Percentiles rank a stretch among this genome's conserved stretches.
Evolutionary conservation across 1,284 basidiomycete genomes (phyloP).

Genomic region (Ustilago esculenta): DNA sequence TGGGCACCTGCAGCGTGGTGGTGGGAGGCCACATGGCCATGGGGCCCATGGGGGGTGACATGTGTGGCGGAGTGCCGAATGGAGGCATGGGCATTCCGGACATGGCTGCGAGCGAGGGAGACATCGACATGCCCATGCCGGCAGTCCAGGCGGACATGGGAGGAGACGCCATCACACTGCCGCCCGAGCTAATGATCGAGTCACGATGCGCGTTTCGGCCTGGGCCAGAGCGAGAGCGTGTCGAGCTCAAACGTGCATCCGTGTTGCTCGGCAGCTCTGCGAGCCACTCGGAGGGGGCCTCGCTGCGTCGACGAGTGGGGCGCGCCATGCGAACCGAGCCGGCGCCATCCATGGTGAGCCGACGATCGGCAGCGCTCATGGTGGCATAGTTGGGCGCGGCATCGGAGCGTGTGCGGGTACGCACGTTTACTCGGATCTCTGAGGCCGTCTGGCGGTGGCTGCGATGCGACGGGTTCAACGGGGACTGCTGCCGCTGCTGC

Average conservation of each 20-base stretch:
- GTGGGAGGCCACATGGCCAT: slow-evolving; percentile 14
- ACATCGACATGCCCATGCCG: slow-evolving; percentile 2
- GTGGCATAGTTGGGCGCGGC: slow-evolving; percentile 11
- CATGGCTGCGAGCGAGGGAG: slow-evolving; percentile 9
- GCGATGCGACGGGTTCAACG: slow-evolving; percentile 21
- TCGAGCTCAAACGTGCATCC: slow-evolving; percentile 8
- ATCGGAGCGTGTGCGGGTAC: slow-evolving; percentile 22
- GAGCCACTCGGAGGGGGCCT: slow-evolving; percentile 37
- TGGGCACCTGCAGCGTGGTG: slow-evolving; percentile 16
- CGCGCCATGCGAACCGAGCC: not conserved
- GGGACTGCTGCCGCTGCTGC: slow-evolving; percentile 14
- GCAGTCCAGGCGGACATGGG: slow-evolving; percentile 13
- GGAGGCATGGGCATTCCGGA: slow-evolving; percentile 8
- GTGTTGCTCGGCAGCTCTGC: slow-evolving; percentile 9
- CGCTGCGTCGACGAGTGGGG: slow-evolving; percentile 19
- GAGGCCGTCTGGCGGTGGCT: slow-evolving; percentile 14
- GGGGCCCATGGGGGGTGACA: slow-evolving; percentile 4
- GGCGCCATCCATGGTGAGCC: slow-evolving; percentile 5
- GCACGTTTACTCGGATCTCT: slow-evolving; percentile 6
- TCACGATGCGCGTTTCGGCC: slow-evolving; percentile 14
- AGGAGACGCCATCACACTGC: slow-evolving; percentile 1
- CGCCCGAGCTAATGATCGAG: slow-evolving; percentile 20
- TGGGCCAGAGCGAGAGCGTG: slow-evolving; percentile 1
- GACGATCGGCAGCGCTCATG: slow-evolving; percentile 6
- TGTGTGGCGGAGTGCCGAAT: slow-evolving; percentile 1